Evolutionary conservation across 2,329 filamentous ascomycete species (phyloP), one percentile per base, ranked within the genome.

Genomic region (Penicillium sclerotigenum): DNA sequence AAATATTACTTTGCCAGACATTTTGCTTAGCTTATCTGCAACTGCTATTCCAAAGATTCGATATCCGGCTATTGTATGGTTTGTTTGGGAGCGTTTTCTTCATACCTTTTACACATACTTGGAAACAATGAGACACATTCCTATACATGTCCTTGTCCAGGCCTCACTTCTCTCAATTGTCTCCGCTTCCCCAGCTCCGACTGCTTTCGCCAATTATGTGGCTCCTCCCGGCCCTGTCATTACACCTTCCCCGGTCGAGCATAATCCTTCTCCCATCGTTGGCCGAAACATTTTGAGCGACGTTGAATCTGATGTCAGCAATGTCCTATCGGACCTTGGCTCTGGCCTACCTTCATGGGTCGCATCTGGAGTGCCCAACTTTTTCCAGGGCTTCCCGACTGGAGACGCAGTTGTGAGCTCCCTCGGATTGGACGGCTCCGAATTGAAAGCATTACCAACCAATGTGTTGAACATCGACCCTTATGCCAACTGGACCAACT

Each of bases 401-500:
- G 59, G 61, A 37, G 59, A 62, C 14, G 47, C 61, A 2, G 62
- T 65, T 14, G 58, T 43, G n/a, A 65, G 61, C 58, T 64, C 62
- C 20, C 61, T 65, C 2, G 61, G 62, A 5, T 42, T 65, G 52
- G 18, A 64, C 8, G 47, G 46, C 22, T 26, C 43, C 5, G 52
- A 64, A 0, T 46, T 65, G 28, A 51, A 47, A 29, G 61, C 61
- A 40, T 16, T 65, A 28, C 62, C 62, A 16, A 65, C 62, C 20
- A 65, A 64, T 42, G 62, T 64, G 20, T 50, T 65, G 28, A 65
- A 65, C 33, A 61, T 65, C 13, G 59, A 62, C 34, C 62, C 58
- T 11, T 88, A 88, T 62, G 89, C 80, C n/a, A 92, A 92, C 61
- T 92, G 87, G 85, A 91, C 89, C 1, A 79, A 86, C n/a, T 73